Base-by-base conservation (phyloP, 2,329 filamentous ascomycete genomes). In the Arachnomyces sp. region DNA sequence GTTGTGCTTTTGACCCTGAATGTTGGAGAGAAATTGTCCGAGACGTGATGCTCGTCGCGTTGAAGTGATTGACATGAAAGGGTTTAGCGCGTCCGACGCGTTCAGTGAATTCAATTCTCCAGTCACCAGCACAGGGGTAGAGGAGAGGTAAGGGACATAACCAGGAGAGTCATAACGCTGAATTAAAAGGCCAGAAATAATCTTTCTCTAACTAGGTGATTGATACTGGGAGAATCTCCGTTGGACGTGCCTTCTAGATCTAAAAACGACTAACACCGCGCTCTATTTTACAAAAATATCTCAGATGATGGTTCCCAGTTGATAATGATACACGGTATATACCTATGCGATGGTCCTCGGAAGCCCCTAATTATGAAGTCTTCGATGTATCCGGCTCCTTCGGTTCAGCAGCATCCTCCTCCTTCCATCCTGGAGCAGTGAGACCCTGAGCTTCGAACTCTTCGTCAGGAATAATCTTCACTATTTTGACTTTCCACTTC, bases 401-500 rank as follows among this genome's bases (percentile, higher is more conserved):
- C 9, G 20, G 9, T 25, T 34, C 32, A 5, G 34, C 37, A 16
- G 18, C 36, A 16, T 38, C 37, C 29, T 48, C 43, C 39, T 63
- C 61, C 39, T 69, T 63, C 72, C 72, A 77, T 2, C 73, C 73
- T 12, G 72, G 71, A 30, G 63, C 70, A 11, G 57, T 62, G 14
- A 71, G 55, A 1, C 69, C 70, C 32, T 56, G 52, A 9, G 57
- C 58, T 36, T 66, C 63, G 48, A 71, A 78, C 15, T 75, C 66
- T 28, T 69, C 65, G 43, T 80, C 76, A 9, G 64, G 61, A 4
- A 80, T 57, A 31, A 81, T 65, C 34, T 69, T 67, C 20, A 79
- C 65, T 15, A 78, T 60, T 49, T 73, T 73, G 28, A 79, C 64
- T 50, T 74, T 78, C 67, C 73, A 77, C 52, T 81, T 81, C 6